phyloP scores from a whole-genome alignment of 768 basidiomycete genomes.

The Phlebiopsis gigantea region DNA sequence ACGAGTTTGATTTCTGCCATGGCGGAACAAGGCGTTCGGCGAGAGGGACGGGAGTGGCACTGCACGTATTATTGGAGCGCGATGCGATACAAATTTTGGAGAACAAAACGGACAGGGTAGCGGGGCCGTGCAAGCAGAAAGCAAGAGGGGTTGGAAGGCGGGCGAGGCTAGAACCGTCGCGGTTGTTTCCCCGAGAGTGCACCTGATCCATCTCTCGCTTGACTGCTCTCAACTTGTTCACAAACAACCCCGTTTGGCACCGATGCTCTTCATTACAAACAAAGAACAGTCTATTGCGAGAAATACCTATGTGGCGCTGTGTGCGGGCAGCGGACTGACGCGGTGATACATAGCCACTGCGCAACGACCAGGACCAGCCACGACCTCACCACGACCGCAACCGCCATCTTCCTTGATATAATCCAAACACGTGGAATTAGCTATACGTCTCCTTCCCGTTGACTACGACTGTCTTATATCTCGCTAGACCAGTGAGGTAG shows the following conservation, averaged over 20 bases:
- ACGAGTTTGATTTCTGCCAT: conserved; percentile 5
- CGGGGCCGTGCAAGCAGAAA: neutral
- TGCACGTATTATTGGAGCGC: neutral
- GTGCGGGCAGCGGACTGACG: neutral
- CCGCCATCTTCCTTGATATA: conserved; percentile 5
- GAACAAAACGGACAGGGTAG: neutral
- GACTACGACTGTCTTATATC: neutral
- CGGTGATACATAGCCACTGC: conserved; percentile 1
- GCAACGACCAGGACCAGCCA: neutral
- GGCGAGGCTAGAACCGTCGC: neutral
- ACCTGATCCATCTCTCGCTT: conserved; percentile 1
- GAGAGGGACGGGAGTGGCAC: neutral
- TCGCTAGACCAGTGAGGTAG: neutral
- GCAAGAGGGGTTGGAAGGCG: neutral
- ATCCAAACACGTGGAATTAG: neutral
- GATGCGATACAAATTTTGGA: neutral
- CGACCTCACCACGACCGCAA: neutral
- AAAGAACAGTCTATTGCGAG: too few relatives aligned
- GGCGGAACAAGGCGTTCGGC: conserved; percentile 5
- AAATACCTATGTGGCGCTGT: neutral
- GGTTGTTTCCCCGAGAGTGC: neutral
- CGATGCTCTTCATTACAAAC: too few relatives aligned
- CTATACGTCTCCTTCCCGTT: neutral
- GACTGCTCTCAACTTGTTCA: neutral
- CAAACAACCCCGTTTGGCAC: too few relatives aligned